A percentile compares a stretch with the other conserved stretches of the same genome.
phyloP scores from a whole-genome alignment of 768 basidiomycete genomes.

The Phaeotremella fagi region DNA sequence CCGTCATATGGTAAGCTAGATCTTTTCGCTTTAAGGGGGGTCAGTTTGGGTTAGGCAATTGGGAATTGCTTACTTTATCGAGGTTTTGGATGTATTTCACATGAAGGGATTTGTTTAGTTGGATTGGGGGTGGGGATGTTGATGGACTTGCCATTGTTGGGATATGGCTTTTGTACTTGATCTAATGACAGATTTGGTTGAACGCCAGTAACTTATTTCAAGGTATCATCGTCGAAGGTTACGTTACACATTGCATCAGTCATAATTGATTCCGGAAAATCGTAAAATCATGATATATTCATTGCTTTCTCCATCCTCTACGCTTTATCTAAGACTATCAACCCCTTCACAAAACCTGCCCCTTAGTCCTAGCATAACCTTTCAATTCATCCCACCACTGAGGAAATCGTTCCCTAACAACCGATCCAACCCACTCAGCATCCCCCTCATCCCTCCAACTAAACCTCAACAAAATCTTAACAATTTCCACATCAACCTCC shows the following conservation, averaged over 20 bases:
- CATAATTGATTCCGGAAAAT: too few relatives aligned
- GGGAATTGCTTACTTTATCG: slow-evolving; percentile 56
- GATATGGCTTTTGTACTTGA: background rate
- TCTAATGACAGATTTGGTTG: background rate
- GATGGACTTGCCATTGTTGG: background rate
- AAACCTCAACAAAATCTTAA: slow-evolving; percentile 29
- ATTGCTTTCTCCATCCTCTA: too few relatives aligned
- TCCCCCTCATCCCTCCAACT: slow-evolving; percentile 20
- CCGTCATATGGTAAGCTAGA: slow-evolving; percentile 79
- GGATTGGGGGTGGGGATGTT: slow-evolving; percentile 1
- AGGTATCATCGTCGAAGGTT: too few relatives aligned
- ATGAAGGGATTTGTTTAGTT: slow-evolving; percentile 58
- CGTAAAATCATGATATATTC: too few relatives aligned
- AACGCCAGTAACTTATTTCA: too few relatives aligned
- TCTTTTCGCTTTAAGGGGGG: slow-evolving; percentile 60
- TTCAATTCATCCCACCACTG: slow-evolving; percentile 30
- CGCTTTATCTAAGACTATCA: background rate
- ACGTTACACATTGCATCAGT: too few relatives aligned
- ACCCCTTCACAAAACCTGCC: background rate
- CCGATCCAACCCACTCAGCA: slow-evolving; percentile 5
- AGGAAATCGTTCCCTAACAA: slow-evolving; percentile 18
- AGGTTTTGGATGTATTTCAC: slow-evolving; percentile 71
- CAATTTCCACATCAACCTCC: slow-evolving; percentile 9
- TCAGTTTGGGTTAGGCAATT: background rate
- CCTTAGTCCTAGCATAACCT: slow-evolving; percentile 1